These are phyloP conservation scores for Halenospora varia DNA, from an alignment of 495 filamentous ascomycete genomes.

Conservation along the genomic window DNA sequence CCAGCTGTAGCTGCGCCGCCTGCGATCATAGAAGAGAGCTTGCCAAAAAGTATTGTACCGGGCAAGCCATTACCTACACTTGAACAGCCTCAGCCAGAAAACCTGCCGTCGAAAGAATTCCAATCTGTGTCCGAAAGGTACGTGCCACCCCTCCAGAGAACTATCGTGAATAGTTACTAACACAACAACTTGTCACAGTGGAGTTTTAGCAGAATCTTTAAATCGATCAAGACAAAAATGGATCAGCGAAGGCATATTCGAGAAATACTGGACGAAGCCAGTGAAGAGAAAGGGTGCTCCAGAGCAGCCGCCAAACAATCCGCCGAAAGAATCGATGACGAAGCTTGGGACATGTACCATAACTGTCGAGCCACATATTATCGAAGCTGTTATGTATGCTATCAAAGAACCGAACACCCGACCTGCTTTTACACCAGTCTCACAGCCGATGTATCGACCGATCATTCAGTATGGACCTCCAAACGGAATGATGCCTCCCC, in stretches of 20 bases:
- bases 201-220: conserved; percentile 78
- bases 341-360: conserved; percentile 78
- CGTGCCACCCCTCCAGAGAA: background rate
- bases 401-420: conserved; percentile 67
- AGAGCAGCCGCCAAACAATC: conserved; percentile 69
- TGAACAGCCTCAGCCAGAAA: conserved; percentile 59
- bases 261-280: conserved; percentile 91
- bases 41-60: conserved; percentile 57
- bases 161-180: background rate
- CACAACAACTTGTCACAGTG: conserved; percentile 46
- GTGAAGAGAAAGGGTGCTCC: conserved; percentile 71
- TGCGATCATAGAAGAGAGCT: conserved; percentile 49
- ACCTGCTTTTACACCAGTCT: conserved; percentile 30
- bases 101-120: conserved; percentile 64
- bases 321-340: conserved; percentile 80
- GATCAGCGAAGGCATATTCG: conserved; percentile 75
- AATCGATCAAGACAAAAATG: conserved; percentile 83
- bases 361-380: conserved; percentile 84
- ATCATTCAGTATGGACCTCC: conserved; percentile 70
- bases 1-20: conserved; percentile 28
- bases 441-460: conserved; percentile 43
- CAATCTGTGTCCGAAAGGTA: conserved; percentile 85
- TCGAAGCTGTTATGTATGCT: conserved; percentile 81
- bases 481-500: conserved; percentile 52
- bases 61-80: conserved; percentile 73